These are phyloP conservation scores for Fusarium pseudograminearum DNA, from an alignment of 2,329 filamentous ascomycete species.

Conservation along the genomic window DNA sequence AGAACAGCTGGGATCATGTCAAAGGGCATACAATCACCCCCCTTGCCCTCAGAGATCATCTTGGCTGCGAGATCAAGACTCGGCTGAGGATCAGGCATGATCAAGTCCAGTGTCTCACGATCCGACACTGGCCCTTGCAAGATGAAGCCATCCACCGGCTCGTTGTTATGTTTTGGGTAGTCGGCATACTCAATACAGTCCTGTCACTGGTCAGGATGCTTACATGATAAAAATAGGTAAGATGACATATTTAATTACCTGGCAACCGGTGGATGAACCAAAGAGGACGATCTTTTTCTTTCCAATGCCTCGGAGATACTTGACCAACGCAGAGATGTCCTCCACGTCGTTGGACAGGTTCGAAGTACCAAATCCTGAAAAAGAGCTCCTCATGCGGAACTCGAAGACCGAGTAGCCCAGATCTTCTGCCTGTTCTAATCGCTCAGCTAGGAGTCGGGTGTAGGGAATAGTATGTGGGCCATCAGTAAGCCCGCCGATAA, in stretches of 20 bases:
- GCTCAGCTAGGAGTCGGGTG: conserved; percentile 59
- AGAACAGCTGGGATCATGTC: conserved; percentile 57
- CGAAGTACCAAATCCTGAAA: conserved; percentile 63
- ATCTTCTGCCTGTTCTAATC: conserved; percentile 54
- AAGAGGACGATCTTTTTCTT: conserved; percentile 66
- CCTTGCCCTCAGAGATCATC: conserved; percentile 67
- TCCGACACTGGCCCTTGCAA: conserved; percentile 86
- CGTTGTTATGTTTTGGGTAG: conserved; percentile 55
- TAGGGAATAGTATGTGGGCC: conserved; percentile 75
- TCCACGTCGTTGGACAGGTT: conserved; percentile 65
- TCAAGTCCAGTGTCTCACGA: conserved; percentile 69
- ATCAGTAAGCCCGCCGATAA: conserved; percentile 77
- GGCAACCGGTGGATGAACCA: conserved; percentile 70
- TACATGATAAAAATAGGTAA: neutral
- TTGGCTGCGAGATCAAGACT: conserved; percentile 63
- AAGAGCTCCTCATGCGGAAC: conserved; percentile 67
- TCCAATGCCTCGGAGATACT: conserved; percentile 64
- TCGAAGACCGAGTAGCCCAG: conserved; percentile 68
- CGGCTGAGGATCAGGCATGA: conserved; percentile 60
- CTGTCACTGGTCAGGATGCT: conserved; percentile 49
- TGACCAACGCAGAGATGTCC: conserved; percentile 65
- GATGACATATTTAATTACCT: conserved; percentile 52
- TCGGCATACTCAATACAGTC: conserved; percentile 68
- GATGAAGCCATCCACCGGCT: conserved; percentile 78
- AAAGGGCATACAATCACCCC: conserved; percentile 66